These are phyloP conservation scores for Naegleria gruberi DNA, from an alignment of 208 protist species.

Conservation along the genomic window DNA sequence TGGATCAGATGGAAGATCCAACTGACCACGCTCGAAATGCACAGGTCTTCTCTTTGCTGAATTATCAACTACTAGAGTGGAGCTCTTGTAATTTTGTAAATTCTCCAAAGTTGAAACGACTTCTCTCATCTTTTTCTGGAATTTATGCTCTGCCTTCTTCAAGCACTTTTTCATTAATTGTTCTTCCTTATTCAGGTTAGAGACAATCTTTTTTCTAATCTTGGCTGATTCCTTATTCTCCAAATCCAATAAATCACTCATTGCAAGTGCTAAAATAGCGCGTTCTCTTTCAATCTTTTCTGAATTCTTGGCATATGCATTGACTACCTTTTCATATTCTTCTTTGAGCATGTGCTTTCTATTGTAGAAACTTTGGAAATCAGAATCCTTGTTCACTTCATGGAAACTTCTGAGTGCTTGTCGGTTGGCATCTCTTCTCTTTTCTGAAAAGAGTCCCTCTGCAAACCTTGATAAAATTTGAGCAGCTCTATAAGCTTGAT, in stretches of 20 bases:
- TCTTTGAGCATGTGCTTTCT: not conserved
- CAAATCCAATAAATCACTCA: not conserved
- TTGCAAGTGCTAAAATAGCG: not conserved
- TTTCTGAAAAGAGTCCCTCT: not conserved
- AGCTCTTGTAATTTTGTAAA: not conserved
- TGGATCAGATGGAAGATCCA: not conserved
- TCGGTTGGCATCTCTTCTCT: not conserved
- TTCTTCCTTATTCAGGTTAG: not conserved
- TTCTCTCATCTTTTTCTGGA: not conserved
- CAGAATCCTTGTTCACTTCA: not conserved
- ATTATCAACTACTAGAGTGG: not conserved
- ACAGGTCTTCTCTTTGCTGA: not conserved
- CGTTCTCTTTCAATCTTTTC: not conserved
- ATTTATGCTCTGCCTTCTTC: not conserved
- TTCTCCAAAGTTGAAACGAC: not conserved
- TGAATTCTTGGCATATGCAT: not conserved
- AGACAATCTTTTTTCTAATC: not conserved
- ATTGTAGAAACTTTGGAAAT: not conserved
- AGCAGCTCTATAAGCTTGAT: not conserved
- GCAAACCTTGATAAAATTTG: slow-evolving; percentile 5
- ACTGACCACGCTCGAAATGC: not conserved
- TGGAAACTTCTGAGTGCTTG: not conserved
- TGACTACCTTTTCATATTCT: not conserved
- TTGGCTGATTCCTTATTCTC: not conserved
- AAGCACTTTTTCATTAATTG: not conserved